Evolutionary conservation across 331 rosid genomes (phyloP).

Genomic region (Pyrus hybrid): DNA sequence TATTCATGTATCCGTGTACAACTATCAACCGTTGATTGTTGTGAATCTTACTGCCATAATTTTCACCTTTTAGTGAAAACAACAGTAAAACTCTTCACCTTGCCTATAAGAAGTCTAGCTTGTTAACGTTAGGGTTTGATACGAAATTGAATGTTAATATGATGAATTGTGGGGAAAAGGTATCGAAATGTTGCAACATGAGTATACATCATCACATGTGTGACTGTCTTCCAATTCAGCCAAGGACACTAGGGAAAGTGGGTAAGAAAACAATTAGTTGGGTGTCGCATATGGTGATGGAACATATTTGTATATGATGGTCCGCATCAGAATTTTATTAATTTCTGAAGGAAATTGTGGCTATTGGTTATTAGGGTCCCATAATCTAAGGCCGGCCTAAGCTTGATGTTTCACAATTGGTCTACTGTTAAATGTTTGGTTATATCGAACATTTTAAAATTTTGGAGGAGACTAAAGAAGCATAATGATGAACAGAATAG

Average conservation of each 20-base stretch:
- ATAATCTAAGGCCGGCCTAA: conserved; percentile 5
- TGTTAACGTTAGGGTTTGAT: not conserved
- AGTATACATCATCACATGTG: not conserved
- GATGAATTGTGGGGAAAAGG: not conserved
- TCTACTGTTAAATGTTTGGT: not conserved
- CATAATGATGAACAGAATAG: not conserved
- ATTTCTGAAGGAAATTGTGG: conserved; percentile 17
- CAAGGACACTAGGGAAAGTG: not conserved
- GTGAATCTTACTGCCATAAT: no score
- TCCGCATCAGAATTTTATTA: conserved; percentile 22
- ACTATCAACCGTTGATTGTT: no score
- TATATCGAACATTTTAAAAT: not conserved
- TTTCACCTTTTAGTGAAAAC: no score
- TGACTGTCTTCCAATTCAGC: not conserved
- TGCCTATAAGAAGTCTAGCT: not conserved
- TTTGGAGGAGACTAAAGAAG: not conserved
- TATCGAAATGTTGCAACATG: not conserved
- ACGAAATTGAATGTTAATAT: not conserved
- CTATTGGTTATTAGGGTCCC: conserved; percentile 8
- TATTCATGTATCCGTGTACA: no score
- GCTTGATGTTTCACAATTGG: not conserved
- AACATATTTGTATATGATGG: not conserved
- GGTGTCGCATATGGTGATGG: not conserved
- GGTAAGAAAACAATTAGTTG: not conserved
- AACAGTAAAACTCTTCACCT: not conserved